Percentiles rank a stretch among this genome's conserved stretches.
Evolutionary conservation across 805 yeast genomes (phyloP).

Genomic region (Lipomyces yamadae): DNA sequence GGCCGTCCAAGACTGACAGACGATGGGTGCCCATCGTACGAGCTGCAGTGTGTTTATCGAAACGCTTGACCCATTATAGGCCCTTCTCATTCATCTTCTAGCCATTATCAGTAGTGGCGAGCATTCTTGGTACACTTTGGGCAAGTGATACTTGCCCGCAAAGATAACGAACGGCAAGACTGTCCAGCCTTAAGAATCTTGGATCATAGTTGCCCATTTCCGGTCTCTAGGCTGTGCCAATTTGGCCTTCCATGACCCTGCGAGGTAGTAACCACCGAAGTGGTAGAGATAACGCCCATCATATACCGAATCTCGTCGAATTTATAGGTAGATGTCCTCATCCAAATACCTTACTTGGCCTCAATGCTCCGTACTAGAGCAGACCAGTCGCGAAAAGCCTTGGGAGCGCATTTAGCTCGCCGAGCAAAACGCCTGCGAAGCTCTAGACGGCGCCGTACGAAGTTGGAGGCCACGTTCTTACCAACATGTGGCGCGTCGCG

Average conservation of each 20-base stretch:
- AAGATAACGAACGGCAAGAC: conserved; percentile 18
- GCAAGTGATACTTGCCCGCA: conserved; percentile 5
- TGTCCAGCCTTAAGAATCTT: conserved; percentile 20
- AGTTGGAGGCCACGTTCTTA: conserved; percentile 2
- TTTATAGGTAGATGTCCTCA: conserved; percentile 7
- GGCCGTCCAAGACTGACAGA: conserved; percentile 17
- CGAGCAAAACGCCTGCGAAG: conserved; percentile 10
- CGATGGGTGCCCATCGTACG: conserved; percentile 18
- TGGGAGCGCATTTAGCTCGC: conserved; percentile 7
- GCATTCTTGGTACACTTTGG: conserved; percentile 15
- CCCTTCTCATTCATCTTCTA: conserved; percentile 15
- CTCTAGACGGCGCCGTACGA: conserved; percentile 1
- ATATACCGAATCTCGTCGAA: conserved; percentile 17
- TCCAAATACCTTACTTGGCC: neutral
- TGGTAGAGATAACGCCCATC: conserved; percentile 14
- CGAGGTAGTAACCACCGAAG: conserved; percentile 1
- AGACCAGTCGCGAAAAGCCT: conserved; percentile 1
- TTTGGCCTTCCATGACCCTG: neutral
- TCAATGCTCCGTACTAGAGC: neutral
- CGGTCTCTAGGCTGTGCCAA: conserved; percentile 5
- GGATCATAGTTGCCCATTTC: conserved; percentile 23
- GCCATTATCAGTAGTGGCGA: conserved; percentile 9
- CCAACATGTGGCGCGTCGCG: neutral
- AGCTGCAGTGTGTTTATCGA: conserved; percentile 12
- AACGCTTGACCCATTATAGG: conserved; percentile 12